Conservation (phyloP, 1,139 yeast species). For the Zygosaccharomyces pseudobailii region DNA sequence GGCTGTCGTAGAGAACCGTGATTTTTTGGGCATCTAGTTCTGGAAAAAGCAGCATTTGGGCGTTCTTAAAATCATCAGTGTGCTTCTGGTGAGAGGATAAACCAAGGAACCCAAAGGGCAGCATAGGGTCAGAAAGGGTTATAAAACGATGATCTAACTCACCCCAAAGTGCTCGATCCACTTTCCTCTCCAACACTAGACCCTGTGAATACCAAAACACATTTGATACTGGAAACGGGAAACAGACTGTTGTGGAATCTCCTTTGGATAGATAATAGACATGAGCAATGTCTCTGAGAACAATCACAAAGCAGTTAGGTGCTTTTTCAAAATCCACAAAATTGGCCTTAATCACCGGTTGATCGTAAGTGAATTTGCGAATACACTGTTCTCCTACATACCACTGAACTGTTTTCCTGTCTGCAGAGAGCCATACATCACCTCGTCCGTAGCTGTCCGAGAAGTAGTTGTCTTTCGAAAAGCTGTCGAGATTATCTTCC, state of each 20-base stretch:
- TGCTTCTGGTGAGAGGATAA: conserved; percentile 16
- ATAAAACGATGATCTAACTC: conserved; percentile 22
- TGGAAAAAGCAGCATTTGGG: conserved; percentile 26
- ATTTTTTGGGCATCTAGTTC: conserved; percentile 17
- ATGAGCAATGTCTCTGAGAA: conserved; percentile 27
- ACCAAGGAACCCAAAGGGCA: conserved; percentile 31
- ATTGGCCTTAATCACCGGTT: conserved; percentile 26
- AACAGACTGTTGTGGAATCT: conserved; percentile 23
- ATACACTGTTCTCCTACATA: conserved; percentile 19
- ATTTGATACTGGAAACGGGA: conserved; percentile 29
- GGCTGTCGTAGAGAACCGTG: conserved; percentile 22
- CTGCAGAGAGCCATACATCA: conserved; percentile 25
- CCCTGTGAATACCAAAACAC: conserved; percentile 33
- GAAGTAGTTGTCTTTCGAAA: conserved; percentile 2
- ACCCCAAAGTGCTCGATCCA: conserved; percentile 2
- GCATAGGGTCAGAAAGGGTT: conserved; percentile 32
- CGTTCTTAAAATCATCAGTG: conserved; percentile 11
- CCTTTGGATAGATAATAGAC: conserved; percentile 26
- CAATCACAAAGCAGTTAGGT: conserved; percentile 25
- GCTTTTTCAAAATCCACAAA: conserved; percentile 29
- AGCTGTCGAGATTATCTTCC: neutral
- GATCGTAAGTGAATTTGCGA: conserved; percentile 22
- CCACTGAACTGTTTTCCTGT: conserved; percentile 26
- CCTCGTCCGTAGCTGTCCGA: conserved; percentile 13
- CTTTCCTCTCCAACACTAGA: conserved; percentile 25